Conservation (phyloP, 2,329 filamentous ascomycete genomes). For the Scopulariopsis brevicaulis region DNA sequence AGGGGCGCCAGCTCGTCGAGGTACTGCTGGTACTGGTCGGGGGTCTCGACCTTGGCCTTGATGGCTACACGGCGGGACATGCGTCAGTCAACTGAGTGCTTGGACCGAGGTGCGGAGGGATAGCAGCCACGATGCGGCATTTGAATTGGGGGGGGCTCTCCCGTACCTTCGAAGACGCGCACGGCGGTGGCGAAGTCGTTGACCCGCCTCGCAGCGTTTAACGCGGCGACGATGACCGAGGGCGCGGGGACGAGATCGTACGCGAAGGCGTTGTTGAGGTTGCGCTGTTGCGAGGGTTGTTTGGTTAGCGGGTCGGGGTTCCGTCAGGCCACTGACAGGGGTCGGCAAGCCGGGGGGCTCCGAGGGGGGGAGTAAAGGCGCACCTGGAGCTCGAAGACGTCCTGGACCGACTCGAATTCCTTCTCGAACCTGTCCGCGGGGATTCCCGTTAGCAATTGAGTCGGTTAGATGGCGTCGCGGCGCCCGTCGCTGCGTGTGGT, state of each 20-base stretch:
- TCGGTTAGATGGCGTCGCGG: neutral
- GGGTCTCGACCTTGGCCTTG: slow-evolving; percentile 99
- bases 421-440: slow-evolving; percentile 69
- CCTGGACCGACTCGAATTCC: slow-evolving; percentile 94
- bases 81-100: neutral
- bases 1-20: slow-evolving; percentile 85
- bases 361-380: slow-evolving; percentile 8
- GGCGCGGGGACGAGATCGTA: slow-evolving; percentile 98
- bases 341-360: neutral
- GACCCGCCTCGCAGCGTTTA: slow-evolving; percentile 88
- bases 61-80: slow-evolving; percentile 50
- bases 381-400: slow-evolving; percentile 99
- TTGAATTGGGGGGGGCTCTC: neutral
- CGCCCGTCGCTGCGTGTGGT: neutral
- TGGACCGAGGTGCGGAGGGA: neutral
- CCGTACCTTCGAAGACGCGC: slow-evolving; percentile 92
- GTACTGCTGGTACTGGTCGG: slow-evolving; percentile 93
- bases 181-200: slow-evolving; percentile 98
- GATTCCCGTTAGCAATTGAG: slow-evolving; percentile 3
- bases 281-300: slow-evolving; percentile 41
- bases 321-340: slow-evolving; percentile 8
- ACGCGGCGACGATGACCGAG: slow-evolving; percentile 78
- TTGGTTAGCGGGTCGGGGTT: neutral
- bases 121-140: neutral
- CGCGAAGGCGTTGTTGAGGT: slow-evolving; percentile 98